Evolutionary conservation across 2,329 filamentous ascomycete species (phyloP), one percentile per base, ranked within the genome.

Genomic region (Colletotrichum lupini): DNA sequence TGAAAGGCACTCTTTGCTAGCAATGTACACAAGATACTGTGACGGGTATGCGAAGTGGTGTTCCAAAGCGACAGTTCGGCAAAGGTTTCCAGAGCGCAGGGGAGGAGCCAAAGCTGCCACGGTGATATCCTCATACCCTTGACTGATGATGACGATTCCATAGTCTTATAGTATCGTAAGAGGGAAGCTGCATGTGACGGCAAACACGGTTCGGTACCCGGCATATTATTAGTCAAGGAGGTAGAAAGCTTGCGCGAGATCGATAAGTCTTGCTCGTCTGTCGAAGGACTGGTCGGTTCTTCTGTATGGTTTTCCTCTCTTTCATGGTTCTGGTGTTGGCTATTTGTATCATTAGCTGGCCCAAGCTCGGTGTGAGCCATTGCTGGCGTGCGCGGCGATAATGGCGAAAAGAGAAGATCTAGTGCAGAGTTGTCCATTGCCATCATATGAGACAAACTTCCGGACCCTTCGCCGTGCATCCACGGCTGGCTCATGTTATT

Each of bases 1-100:
- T 83, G 83, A n/a, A 85, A 82, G 0, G 85, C 85, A 55, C 84
- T 85, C 7, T 85, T 82, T 1, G 85, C 81, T 3, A 87, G 75
- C 0, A 84, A 81, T 0, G 81, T 81, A 46, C 82, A 83, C 19
- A 87, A 81, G 9, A 82, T 80, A 1, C 81, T 81, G 5, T 81
- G 78, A 22, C 82, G 79, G 0, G 84, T 83, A 67, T 83, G 79
- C 14, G 81, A 82, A 0, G 83, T 76, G 1, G 76, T 73, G 16
- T 85, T 84, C 55, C 83, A 84, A 1, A 87, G 76, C 0, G 83
- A 82, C 0, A 86, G 69, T 55, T 84, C 83, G 1, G 84, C 85
- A 57, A 86, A 80, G 0, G 82, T 83, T 37, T 82, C 80, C 2
- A 85, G 82, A 0, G 81, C 81, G 56, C 83, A 82, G 0, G 85